phyloP scores from a whole-genome alignment of 768 basidiomycete species.

The Boletus pseudopeckii region DNA sequence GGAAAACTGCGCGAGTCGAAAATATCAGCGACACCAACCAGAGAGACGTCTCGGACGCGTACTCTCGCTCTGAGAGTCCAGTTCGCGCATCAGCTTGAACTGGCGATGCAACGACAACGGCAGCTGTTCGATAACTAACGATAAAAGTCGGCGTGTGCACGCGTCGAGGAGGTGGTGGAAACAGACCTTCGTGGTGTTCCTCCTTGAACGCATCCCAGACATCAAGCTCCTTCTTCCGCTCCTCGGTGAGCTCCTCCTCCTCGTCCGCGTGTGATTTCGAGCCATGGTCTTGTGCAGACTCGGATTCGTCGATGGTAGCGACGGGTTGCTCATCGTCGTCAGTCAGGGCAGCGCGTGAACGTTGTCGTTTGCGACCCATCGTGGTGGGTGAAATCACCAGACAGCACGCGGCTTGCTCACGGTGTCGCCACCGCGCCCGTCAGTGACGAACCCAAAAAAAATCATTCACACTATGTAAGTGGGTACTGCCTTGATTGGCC shows the following conservation, averaged over 20 bases:
- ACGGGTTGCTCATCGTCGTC: constrained; percentile 26
- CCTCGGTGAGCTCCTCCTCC: constrained; percentile 16
- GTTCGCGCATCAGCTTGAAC: constrained; percentile 64
- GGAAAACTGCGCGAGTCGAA: constrained; percentile 33
- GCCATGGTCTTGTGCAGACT: constrained; percentile 6
- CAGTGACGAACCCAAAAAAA: background rate
- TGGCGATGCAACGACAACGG: constrained; percentile 73
- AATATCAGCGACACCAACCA: constrained; percentile 2
- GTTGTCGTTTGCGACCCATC: constrained; percentile 46
- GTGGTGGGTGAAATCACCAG: constrained; percentile 1
- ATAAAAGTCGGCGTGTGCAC: background rate
- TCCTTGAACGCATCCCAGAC: constrained; percentile 76
- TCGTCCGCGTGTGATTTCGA: background rate
- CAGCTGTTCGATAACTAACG: constrained; percentile 70
- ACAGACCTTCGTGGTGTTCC: constrained; percentile 72
- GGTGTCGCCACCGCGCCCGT: constrained; percentile 1
- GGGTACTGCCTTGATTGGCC: background rate
- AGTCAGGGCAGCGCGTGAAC: constrained; percentile 38
- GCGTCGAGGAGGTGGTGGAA: background rate
- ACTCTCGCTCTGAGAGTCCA: constrained; percentile 68
- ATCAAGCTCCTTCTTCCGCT: constrained; percentile 52
- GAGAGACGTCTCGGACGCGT: constrained; percentile 10
- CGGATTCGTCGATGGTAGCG: constrained; percentile 14
- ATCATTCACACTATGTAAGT: too few species aligned
- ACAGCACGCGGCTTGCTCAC: constrained; percentile 6